phyloP scores from a whole-genome alignment of 305 asterid species.

The Euphrasia arctica region DNA sequence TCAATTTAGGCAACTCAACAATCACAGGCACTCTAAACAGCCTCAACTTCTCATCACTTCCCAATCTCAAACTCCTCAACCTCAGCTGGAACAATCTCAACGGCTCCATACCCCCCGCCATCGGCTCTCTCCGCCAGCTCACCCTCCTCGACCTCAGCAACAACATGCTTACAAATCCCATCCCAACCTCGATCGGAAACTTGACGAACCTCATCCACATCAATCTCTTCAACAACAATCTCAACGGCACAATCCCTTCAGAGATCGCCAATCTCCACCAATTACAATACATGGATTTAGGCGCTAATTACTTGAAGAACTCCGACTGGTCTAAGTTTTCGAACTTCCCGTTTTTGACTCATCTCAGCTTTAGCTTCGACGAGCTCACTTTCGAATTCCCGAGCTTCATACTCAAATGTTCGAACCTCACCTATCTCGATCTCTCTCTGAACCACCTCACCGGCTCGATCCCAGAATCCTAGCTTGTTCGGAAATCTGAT shows the following conservation, averaged over 20 bases:
- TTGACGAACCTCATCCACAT: conserved; percentile 33
- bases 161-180: conserved; percentile 29
- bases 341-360: conserved; percentile 32
- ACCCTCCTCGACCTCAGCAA: conserved; percentile 46
- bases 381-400: conserved; percentile 39
- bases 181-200: conserved; percentile 46
- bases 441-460: conserved; percentile 33
- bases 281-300: conserved; percentile 40
- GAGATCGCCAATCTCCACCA: conserved; percentile 43
- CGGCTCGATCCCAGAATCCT: conserved; percentile 42
- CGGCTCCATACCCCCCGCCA: conserved; percentile 60
- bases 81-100: conserved; percentile 41
- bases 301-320: conserved; percentile 39
- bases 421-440: conserved; percentile 41
- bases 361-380: conserved; percentile 34
- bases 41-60: conserved; percentile 44
- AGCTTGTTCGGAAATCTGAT: conserved; percentile 31
- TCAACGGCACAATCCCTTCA: conserved; percentile 37
- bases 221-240: conserved; percentile 38
- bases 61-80: conserved; percentile 37
- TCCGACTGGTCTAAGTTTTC: conserved; percentile 46
- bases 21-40: conserved; percentile 39
- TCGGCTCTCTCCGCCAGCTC: conserved; percentile 42
- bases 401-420: conserved; percentile 32
- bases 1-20: conserved; percentile 35